Percentiles rank a stretch among this genome's conserved stretches.
These are phyloP conservation scores for Filobasidium uniguttulatum DNA, from an alignment of 1,284 basidiomycete genomes.

Conservation along the genomic window DNA sequence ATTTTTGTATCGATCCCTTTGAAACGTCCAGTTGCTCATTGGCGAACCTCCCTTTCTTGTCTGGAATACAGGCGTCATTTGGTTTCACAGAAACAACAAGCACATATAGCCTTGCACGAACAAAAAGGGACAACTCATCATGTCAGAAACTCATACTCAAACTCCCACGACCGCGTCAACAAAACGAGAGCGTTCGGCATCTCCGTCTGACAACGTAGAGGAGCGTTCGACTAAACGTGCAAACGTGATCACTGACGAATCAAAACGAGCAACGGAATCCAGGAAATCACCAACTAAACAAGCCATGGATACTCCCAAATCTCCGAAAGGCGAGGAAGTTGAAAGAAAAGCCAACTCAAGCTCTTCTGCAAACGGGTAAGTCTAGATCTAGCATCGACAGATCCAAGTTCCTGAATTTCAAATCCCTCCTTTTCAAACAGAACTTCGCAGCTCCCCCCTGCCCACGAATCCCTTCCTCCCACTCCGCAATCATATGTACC, in stretches of 20 bases:
- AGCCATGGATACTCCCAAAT: background rate
- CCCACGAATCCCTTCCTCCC: slow-evolving; percentile 1
- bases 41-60: background rate
- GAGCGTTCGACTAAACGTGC: slow-evolving; percentile 7
- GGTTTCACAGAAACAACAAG: background rate
- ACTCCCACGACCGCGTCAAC: slow-evolving; percentile 10
- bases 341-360: background rate
- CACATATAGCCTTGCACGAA: background rate
- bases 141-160: background rate
- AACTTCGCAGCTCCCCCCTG: background rate
- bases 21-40: background rate
- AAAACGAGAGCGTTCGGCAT: slow-evolving; percentile 12
- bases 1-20: background rate
- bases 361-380: background rate
- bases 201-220: slow-evolving; percentile 1
- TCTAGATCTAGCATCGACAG: background rate
- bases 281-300: background rate
- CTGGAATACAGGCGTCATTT: no score
- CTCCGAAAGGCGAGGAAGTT: background rate
- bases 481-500: slow-evolving; percentile 6
- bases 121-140: background rate
- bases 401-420: background rate
- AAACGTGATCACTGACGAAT: background rate
- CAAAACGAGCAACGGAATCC: background rate
- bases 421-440: background rate